Evolutionary conservation across 345 rosid genomes (phyloP).

Genomic region (Dipteronia dyeriana): DNA sequence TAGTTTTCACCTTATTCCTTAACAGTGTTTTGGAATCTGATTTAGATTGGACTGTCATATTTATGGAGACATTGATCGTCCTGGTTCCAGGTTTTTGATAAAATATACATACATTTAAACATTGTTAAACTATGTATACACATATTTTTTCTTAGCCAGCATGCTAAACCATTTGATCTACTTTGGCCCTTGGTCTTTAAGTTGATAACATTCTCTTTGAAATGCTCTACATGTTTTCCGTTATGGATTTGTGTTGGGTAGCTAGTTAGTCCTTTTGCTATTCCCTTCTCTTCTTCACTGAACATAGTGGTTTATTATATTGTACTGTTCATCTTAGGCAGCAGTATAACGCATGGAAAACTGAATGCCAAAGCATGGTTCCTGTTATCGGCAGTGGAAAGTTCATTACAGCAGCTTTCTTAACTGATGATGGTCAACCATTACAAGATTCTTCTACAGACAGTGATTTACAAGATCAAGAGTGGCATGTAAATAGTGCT

Average conservation of each 20-base stretch:
- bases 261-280: neutral
- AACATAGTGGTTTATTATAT: constrained; percentile 26
- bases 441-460: constrained; percentile 41
- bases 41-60: constrained; percentile 10
- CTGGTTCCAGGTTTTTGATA: constrained; percentile 2
- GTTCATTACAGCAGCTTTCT: constrained; percentile 58
- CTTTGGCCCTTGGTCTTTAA: neutral
- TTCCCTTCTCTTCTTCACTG: neutral
- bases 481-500: constrained; percentile 37
- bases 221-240: neutral
- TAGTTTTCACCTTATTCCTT: neutral
- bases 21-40: constrained; percentile 3
- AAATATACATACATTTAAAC: neutral
- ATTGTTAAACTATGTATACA: neutral
- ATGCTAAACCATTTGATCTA: constrained; percentile 1
- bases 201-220: neutral
- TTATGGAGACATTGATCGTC: constrained; percentile 2
- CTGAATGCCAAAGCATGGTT: constrained; percentile 76
- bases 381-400: constrained; percentile 84
- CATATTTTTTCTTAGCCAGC: neutral
- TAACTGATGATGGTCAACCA: constrained; percentile 64
- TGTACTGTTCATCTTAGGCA: constrained; percentile 53
- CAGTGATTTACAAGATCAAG: constrained; percentile 31
- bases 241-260: constrained; percentile 13
- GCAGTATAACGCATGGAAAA: constrained; percentile 71